Base-by-base conservation (phyloP, 768 basidiomycete species). In the Pleurotus pulmonarius region DNA sequence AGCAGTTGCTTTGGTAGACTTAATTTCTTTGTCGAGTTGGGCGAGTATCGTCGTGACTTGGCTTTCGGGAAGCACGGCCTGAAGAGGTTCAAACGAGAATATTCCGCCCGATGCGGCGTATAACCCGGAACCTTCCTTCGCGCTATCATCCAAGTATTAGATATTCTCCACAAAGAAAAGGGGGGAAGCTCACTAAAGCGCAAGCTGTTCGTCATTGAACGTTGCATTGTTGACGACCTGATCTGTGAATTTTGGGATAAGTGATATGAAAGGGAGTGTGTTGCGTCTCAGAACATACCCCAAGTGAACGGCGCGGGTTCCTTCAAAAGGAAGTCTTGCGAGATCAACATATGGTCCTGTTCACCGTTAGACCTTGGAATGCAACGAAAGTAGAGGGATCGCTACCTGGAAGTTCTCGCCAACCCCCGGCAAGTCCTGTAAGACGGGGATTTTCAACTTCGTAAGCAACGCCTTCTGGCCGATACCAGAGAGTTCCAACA, bases 401-500 rank as follows among this genome's bases (percentile, higher is more conserved):
- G 29, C 29, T 34, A 52, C 49, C 49, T 38, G 63, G n/a, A 64
- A 53, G 61, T 75, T 74, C 58, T 76, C 73, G 12, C 78, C 79
- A 3, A 80, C 75, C 0, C 75, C 74, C 29, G 74, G 71, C 13
- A 79, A 64, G 56, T 77, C 65, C 2, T 75, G 64, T 3, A 67
- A n/a, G 2, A 63, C 61, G 20, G 63, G 16, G 29, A 79, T 59
- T 1, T 64, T 67, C 34, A 61, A 56, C n/a, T 64, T 39, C 37
- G 61, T 56, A 0, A 80, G 65, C 5, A 72, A 47, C 1, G 55
- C 54, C 43, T 58, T 55, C 18, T 66, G 61, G 9, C 78, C 77
- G 20, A 79, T 72, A 0, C 77, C 77, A 6, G 76, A 83, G 5
- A 85, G 73, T 61, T 86, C 81, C 3, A 87, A 72, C 22, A 86